Conservation (phyloP, 1,139 yeast species). For the Hansenula lynferdii region DNA sequence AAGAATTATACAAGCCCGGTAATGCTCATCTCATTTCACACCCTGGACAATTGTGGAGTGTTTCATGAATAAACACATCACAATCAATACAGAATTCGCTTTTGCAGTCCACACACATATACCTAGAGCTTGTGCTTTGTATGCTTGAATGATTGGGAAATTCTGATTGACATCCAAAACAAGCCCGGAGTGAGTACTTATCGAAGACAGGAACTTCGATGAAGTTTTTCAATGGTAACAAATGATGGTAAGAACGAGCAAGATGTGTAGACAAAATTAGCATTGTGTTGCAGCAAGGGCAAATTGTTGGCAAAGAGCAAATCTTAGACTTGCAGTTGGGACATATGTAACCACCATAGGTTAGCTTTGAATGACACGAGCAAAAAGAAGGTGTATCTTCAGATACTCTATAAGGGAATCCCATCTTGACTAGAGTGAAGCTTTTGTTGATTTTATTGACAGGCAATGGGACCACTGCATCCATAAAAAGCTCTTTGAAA, state of each 20-base stretch:
- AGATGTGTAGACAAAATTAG: constrained; percentile 87
- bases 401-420: constrained; percentile 76
- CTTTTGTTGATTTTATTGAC: constrained; percentile 41
- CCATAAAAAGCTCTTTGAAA: constrained; percentile 79
- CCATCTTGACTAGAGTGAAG: constrained; percentile 90
- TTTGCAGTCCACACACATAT: constrained; percentile 64
- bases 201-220: constrained; percentile 67
- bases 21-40: constrained; percentile 62
- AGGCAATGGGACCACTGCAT: constrained; percentile 87
- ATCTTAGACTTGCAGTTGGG: constrained; percentile 87
- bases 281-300: constrained; percentile 92
- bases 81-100: constrained; percentile 89
- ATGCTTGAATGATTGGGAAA: constrained; percentile 31
- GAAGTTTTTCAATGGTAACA: constrained; percentile 78
- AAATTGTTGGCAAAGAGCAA: constrained; percentile 83
- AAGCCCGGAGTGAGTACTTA: too few relatives aligned
- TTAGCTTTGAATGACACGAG: constrained; percentile 71
- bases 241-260: constrained; percentile 92
- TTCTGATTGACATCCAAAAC: constrained; percentile 62
- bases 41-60: constrained; percentile 92
- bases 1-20: too few relatives aligned
- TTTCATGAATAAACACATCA: constrained; percentile 90
- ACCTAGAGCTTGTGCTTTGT: constrained; percentile 56
- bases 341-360: constrained; percentile 76
- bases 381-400: constrained; percentile 72